phyloP scores from a whole-genome alignment of 2,329 filamentous ascomycete species.

The Ophiostoma sp. region DNA sequence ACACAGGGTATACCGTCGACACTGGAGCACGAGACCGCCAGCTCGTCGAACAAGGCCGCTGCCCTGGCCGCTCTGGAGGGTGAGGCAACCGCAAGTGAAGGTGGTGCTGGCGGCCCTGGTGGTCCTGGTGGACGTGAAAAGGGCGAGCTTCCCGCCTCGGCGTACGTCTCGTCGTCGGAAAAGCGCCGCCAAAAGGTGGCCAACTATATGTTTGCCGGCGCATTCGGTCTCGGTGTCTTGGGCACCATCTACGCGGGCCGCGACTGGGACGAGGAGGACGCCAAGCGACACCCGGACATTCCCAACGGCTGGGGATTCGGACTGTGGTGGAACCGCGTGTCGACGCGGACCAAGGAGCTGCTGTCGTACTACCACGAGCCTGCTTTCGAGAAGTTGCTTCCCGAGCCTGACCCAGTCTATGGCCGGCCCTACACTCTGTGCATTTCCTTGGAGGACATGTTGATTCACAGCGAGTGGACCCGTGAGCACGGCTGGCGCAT shows the following conservation, averaged over 20 bases:
- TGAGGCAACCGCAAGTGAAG: slow-evolving; percentile 40
- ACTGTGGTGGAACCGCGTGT: slow-evolving; percentile 79
- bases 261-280: slow-evolving; percentile 83
- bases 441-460: slow-evolving; percentile 86
- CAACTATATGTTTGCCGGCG: slow-evolving; percentile 68
- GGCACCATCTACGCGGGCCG: slow-evolving; percentile 76
- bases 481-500: slow-evolving; percentile 93
- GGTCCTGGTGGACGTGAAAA: slow-evolving; percentile 54
- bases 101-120: slow-evolving; percentile 49
- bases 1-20: slow-evolving; percentile 95
- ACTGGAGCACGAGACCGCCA: slow-evolving; percentile 70
- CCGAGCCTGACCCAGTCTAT: slow-evolving; percentile 74
- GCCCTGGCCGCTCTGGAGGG: slow-evolving; percentile 41
- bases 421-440: slow-evolving; percentile 90
- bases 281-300: slow-evolving; percentile 63
- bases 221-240: slow-evolving; percentile 57
- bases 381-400: slow-evolving; percentile 88
- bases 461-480: slow-evolving; percentile 93
- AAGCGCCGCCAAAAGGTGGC: slow-evolving; percentile 74
- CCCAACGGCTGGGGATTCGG: slow-evolving; percentile 76
- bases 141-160: slow-evolving; percentile 70
- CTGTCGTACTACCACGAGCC: slow-evolving; percentile 95
- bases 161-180: slow-evolving; percentile 89
- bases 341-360: slow-evolving; percentile 71
- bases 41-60: slow-evolving; percentile 43